Evolutionary conservation across 176 grass and related monocot genomes (phyloP), one percentile per base, ranked within the genome.

Genomic region (Avena sativa): DNA sequence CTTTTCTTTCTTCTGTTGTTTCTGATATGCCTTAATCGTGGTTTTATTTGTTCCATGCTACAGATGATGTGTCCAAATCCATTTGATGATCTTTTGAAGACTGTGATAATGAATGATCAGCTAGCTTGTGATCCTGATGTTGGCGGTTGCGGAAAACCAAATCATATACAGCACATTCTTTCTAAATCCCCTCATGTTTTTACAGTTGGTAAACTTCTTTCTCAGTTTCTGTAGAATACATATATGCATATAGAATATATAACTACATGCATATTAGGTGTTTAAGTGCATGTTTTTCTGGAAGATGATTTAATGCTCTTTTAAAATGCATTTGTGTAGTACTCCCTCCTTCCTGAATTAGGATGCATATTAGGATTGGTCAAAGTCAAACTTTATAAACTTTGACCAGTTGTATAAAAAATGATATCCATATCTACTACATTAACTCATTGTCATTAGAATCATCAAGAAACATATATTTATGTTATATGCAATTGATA

Each of bases 151-250:
- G 92, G 97, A 52, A 90, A 92, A 91, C 86, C 13, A 6, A 96
- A 96, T 86, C 93, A 96, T 84, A 92, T 89, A 86, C 94, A 94
- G 62, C 97, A 99, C 76, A 96, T 94, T 88, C 89, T 99, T 81
- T 99, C 94, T 68, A 81, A 81, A 14, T 16, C 87, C 49, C 97
- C 97, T 46, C 92, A 99, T 89, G 94, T 96, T 87, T 99, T 99
- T 79, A 99, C 92, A 89, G 87, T 95, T 28, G 97, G 97, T 99
- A 94, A 91, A 60, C 17, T 76, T 79, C 57, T 83, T 76, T 74
- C 25, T 91, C 70, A 81, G 50, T 83, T 76, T 74, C 20, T 91
- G 63, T 84, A 74, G 28, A 56, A 84, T 84, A 16, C 3, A 20
- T 40, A 70, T 77, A 6, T 4, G 4, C 74, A 77, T 77, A 30